phyloP scores from a whole-genome alignment of 257 asterid genomes.

The Solanum bulbocastanum region DNA sequence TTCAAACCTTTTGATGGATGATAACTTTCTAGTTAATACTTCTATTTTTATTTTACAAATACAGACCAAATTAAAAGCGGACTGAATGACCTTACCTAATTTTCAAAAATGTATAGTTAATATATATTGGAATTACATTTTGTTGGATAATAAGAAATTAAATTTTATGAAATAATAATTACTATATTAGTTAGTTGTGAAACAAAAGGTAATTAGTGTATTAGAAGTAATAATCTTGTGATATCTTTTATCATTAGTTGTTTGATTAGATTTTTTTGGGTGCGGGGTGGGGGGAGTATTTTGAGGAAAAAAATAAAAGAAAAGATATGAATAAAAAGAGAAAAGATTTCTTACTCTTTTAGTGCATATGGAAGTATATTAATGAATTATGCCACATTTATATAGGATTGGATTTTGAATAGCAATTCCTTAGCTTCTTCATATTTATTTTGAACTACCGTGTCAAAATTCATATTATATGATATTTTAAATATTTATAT shows the following conservation, averaged over 20 bases:
- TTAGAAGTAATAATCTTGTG: background rate
- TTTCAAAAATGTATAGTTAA: too few relatives aligned
- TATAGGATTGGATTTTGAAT: too few relatives aligned
- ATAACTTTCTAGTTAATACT: too few relatives aligned
- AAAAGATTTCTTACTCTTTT: background rate
- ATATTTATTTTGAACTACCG: background rate
- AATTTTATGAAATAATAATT: too few relatives aligned
- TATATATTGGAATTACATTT: too few relatives aligned
- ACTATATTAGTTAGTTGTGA: background rate
- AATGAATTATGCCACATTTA: background rate
- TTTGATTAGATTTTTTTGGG: too few relatives aligned
- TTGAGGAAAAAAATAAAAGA: too few relatives aligned
- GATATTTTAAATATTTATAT: too few relatives aligned
- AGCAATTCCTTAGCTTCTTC: background rate
- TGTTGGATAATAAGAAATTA: background rate
- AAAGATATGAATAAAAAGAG: background rate
- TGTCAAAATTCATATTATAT: too few relatives aligned
- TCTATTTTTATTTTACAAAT: too few relatives aligned
- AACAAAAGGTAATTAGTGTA: background rate
- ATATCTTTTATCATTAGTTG: too few relatives aligned
- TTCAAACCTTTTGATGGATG: background rate
- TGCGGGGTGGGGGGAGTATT: too few relatives aligned
- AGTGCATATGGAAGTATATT: background rate
- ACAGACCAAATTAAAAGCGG: background rate
- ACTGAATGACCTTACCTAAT: background rate